Base-by-base conservation (phyloP, 2,329 filamentous ascomycete species). In the Aspergillus udagawae region DNA sequence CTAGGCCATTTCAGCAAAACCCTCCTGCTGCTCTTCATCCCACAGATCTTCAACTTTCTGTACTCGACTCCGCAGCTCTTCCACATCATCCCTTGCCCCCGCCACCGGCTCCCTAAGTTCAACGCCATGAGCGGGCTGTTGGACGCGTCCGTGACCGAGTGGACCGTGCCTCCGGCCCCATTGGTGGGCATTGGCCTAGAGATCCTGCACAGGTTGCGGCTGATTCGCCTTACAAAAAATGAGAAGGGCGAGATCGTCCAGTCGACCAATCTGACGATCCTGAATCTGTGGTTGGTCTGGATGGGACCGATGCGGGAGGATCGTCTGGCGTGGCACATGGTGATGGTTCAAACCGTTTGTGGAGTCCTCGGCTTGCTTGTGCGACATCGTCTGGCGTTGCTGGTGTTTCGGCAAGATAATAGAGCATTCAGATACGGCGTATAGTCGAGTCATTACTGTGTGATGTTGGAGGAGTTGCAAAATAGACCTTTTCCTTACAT, bases 1-100 rank as follows among this genome's bases (percentile, higher is more conserved):
- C 83, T 97, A 53, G 94, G 94, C 25, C 94, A 99, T 78, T 99
- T 99, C 79, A 95, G 90, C 79, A 99, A 99, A 78, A 99, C 94
- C 0, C 83, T 99, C 49, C 83, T 96, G 55, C 83, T 99, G 52
- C 82, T 99, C 8, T 88, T 99, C 65, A 82, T 96, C 42, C 94
- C 94, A 14, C 94, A 99, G 77, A 89, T 95, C 67, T 92, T 95
- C 83, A 99, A 99, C 79, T 97, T 97, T 72, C 71, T 93, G 63
- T 99, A 97, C 79, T 97, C 92, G 42, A 85, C 84, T 1, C 94
- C 94, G 5, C 94, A 99, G 73, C 82, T 99, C 51, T 96, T 97
- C 73, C 88, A 89, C 55, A 70, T 99, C 44, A 83, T 99, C 52
- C 92, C 92, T 17, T 99, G 94, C 72, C 94, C 94, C 32, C 87